phyloP scores from a whole-genome alignment of 1,139 yeast species.

The Pichia inconspicua region DNA sequence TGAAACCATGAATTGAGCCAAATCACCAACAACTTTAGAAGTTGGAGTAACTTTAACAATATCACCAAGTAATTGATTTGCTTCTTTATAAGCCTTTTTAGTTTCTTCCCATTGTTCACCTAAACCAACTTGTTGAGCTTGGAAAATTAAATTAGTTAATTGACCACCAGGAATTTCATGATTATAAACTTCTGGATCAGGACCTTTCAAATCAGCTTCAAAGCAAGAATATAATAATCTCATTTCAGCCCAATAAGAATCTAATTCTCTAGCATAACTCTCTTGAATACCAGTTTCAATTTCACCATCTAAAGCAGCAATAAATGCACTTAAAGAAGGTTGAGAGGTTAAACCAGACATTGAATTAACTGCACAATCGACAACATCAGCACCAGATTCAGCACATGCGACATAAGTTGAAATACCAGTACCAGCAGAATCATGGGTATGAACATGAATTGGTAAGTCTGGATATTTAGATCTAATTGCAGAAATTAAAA shows the following conservation, averaged over 20 bases:
- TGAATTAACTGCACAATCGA: constrained; percentile 94
- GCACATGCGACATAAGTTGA: constrained; percentile 95
- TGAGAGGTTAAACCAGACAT: constrained; percentile 98
- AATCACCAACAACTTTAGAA: constrained; percentile 96
- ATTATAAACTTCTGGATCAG: constrained; percentile 96
- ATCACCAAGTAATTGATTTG: constrained; percentile 87
- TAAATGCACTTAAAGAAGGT: constrained; percentile 87
- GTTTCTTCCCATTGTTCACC: constrained; percentile 96
- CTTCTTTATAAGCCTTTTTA: constrained; percentile 84
- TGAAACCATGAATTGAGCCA: constrained; percentile 98
- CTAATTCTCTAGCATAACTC: constrained; percentile 69
- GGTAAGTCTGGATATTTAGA: constrained; percentile 86
- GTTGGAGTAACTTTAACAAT: constrained; percentile 98
- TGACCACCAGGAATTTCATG: constrained; percentile 99
- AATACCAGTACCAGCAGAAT: constrained; percentile 99
- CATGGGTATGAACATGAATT: constrained; percentile 97
- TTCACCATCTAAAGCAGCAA: constrained; percentile 88
- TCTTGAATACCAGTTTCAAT: constrained; percentile 67
- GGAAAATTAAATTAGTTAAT: constrained; percentile 93
- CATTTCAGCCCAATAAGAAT: constrained; percentile 98
- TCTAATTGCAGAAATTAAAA: constrained; percentile 74
- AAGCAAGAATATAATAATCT: constrained; percentile 92
- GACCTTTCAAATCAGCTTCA: constrained; percentile 98
- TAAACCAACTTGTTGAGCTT: constrained; percentile 96
- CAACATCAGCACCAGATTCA: constrained; percentile 94